Base-by-base conservation (phyloP, 768 basidiomycete genomes). In the Tricholoma flavovirens region DNA sequence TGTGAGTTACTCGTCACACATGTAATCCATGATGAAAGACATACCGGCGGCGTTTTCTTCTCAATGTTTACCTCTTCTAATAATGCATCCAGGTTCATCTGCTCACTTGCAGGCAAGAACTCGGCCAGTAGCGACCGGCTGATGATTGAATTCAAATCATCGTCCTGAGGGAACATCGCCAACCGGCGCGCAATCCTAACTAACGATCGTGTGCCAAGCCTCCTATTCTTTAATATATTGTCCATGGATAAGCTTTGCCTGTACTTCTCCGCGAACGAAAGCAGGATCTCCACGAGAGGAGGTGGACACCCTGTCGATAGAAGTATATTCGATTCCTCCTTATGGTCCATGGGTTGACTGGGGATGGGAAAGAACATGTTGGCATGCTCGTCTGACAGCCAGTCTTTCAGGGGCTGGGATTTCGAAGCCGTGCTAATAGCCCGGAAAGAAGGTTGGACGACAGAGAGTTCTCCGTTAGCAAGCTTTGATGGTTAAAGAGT, bases 291-390 rank as follows among this genome's bases (percentile, higher is more conserved):
- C 11, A 80, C 68, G 30, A 71, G 50, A 2, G 58, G 45, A 2
- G 64, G 56, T 0, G 75, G 63, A 60, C 84, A 86, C 2, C 79
- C 81, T 0, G 83, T 83, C 8, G 75, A 70, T n/a, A 66, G 60
- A 2, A 87, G 78, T 12, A 85, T 66, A 2, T 64, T 58, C 0
- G 64, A 59, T 67, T 87, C 84, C 64, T 87, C 84, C 0, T 65
- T 59, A 14, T 56, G 59, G 26, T 74, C 72, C 84, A 87, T 87
- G 1, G 84, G 83, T 60, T 81, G 80, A 43, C 79, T 75, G 8
- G 81, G 77, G 12, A 87, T 65, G 9, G 83, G 67, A 66, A 86
- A 82, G 74, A 87, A 86, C 83, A 86, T 86, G 62, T 86, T 86
- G 22, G 82, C 79, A 63, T 86, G 81, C 62, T 87, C 84, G 56